Conservation (phyloP, 441 rosid genomes). For the Corymbia citriodora region DNA sequence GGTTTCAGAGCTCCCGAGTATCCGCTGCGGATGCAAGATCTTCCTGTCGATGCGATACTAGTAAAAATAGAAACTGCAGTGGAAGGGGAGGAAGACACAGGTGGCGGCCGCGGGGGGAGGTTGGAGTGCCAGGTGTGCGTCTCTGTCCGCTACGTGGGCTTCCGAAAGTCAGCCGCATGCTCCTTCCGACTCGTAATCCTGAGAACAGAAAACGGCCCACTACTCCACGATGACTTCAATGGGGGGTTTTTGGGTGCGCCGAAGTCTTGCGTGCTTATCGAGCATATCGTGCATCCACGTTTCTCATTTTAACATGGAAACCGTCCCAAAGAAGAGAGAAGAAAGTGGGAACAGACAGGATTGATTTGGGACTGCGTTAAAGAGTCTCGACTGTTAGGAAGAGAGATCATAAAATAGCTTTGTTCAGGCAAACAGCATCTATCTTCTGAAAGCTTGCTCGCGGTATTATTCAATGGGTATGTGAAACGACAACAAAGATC, state of each 20-base stretch:
- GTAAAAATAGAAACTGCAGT: neutral
- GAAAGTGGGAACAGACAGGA: neutral
- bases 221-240: neutral
- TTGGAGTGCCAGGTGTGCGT: constrained; percentile 6
- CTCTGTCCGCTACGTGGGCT: constrained; percentile 6
- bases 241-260: neutral
- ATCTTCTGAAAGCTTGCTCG: neutral
- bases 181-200: neutral
- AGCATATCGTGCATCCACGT: neutral
- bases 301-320: neutral
- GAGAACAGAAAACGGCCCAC: neutral
- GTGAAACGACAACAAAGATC: neutral
- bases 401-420: neutral
- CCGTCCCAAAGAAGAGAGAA: neutral
- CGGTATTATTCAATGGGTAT: accelerated
- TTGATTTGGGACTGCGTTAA: neutral
- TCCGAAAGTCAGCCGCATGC: neutral
- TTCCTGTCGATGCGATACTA: neutral
- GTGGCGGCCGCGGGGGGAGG: neutral
- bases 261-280: no score
- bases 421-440: neutral
- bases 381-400: neutral
- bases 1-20: neutral
- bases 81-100: neutral
- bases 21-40: neutral